Conservation (phyloP, 371 early-diverging fungal species). For the Massospora cicadina region DNA sequence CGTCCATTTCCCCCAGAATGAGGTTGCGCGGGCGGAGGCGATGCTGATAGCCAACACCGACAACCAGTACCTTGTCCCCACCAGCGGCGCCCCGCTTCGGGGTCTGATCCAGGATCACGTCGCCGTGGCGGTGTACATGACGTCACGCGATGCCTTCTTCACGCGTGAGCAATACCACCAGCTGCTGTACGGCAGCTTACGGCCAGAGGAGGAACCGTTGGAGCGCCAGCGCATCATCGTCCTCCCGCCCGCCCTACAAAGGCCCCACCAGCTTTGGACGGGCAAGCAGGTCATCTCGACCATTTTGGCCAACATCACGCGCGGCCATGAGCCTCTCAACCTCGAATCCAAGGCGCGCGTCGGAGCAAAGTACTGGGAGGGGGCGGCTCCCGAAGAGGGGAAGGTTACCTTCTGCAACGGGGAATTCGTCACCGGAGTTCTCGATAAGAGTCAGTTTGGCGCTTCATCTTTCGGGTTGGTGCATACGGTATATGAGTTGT, state of each 20-base stretch:
- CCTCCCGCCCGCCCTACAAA: constrained; percentile 68
- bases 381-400: constrained; percentile 61
- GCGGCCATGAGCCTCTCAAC: constrained; percentile 58
- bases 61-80: constrained; percentile 95
- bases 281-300: constrained; percentile 97
- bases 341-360: constrained; percentile 76
- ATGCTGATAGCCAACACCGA: constrained; percentile 90
- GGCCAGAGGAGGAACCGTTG: constrained; percentile 49
- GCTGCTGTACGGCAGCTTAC: constrained; percentile 71
- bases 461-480: constrained; percentile 86
- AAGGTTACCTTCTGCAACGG: constrained; percentile 70
- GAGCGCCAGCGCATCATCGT: constrained; percentile 57
- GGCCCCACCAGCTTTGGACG: constrained; percentile 85
- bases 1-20: constrained; percentile 98
- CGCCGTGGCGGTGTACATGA: constrained; percentile 90
- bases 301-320: constrained; percentile 68
- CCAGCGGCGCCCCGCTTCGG: constrained; percentile 95
- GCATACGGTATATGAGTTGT: constrained; percentile 93
- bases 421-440: constrained; percentile 76
- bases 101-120: constrained; percentile 99
- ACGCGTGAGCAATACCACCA: constrained; percentile 84
- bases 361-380: constrained; percentile 73
- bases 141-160: constrained; percentile 79
- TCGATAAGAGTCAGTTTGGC: constrained; percentile 98
- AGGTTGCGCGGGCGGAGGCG: constrained; percentile 92